Base-by-base conservation (phyloP, 352 stramenopile species). In the Pythium sukuiense region DNA sequence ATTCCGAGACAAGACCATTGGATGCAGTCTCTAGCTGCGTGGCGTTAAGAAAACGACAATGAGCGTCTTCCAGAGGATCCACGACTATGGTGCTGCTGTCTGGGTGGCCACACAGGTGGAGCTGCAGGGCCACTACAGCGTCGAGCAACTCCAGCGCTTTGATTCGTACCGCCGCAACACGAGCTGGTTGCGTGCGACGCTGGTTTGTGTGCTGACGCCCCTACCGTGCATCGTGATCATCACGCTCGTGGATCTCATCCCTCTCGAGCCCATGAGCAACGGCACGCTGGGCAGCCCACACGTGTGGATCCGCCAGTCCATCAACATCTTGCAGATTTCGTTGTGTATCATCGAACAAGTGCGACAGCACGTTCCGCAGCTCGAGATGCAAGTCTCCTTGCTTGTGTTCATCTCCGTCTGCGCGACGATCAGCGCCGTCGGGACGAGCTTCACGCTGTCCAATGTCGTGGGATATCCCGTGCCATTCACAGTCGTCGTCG, bases 21-120 rank as follows among this genome's bases (percentile, higher is more conserved):
- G 32, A 9, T 35, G 32, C 32, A 35, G 32, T 9, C 32, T 35
- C 32, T 9, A 35, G 8, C 32, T 35, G 8, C 32, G 5, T 35
- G 32, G 8, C 32, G 32, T 9, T 35, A 35, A 5, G 5, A 9
- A 35, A 35, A 35, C 32, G 32, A 35, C 32, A 1, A 35, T 35
- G 32, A 9, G 32, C 32, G 32, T 35, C 32, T 35, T 35, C 8
- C 32, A 35, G 32, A 35, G 32, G 32, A 35, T 35, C 32, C 32
- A 35, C 5, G 32, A 35, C 32, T 35, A 35, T 9, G 32, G 32
- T 9, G 32, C 32, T 5, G 5, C 32, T 9, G 32, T 35, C 32
- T 70, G 63, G 63, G 39, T 56, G 16, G 29, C 63, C 26, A 56
- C 48, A 8, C 63, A 70, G 30, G 63, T 70, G 1, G 63, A 70